A percentile compares a stretch with the other conserved stretches of the same genome.
Evolutionary conservation across 345 rosid species (phyloP).

Genomic region (Eucalyptus decipiens): DNA sequence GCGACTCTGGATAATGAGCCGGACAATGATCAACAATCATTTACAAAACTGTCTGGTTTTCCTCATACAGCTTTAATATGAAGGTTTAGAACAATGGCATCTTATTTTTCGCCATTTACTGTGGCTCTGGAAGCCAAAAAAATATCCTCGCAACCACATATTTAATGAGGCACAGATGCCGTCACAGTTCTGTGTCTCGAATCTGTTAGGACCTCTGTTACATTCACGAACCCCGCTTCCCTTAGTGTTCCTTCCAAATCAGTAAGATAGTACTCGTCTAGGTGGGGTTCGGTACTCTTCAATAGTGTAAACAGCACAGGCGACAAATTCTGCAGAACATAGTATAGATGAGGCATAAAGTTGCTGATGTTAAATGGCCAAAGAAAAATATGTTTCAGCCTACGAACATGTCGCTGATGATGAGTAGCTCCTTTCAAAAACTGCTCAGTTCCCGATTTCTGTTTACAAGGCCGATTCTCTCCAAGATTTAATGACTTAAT

Average conservation of each 20-base stretch:
- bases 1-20: neutral
- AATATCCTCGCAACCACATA: neutral
- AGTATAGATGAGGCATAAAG: neutral
- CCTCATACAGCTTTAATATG: neutral
- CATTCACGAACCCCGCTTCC: conserved; percentile 34
- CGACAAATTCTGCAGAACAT: conserved; percentile 25
- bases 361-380: neutral
- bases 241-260: conserved; percentile 34
- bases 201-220: conserved; percentile 26
- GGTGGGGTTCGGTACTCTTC: conserved; percentile 56
- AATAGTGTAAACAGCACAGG: conserved; percentile 43
- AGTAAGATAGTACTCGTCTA: conserved; percentile 39
- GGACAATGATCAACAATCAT: neutral
- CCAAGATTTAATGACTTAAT: neutral
- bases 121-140: neutral
- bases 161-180: conserved; percentile 29
- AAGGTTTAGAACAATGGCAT: neutral
- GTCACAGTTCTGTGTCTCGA: conserved; percentile 44
- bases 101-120: neutral
- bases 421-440: neutral
- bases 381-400: neutral
- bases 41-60: neutral
- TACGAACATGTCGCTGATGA: neutral
- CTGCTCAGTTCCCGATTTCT: neutral
- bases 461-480: neutral